Evolutionary conservation across 106 monocot species (phyloP).

Genomic region (Xerophyta viscosa): DNA sequence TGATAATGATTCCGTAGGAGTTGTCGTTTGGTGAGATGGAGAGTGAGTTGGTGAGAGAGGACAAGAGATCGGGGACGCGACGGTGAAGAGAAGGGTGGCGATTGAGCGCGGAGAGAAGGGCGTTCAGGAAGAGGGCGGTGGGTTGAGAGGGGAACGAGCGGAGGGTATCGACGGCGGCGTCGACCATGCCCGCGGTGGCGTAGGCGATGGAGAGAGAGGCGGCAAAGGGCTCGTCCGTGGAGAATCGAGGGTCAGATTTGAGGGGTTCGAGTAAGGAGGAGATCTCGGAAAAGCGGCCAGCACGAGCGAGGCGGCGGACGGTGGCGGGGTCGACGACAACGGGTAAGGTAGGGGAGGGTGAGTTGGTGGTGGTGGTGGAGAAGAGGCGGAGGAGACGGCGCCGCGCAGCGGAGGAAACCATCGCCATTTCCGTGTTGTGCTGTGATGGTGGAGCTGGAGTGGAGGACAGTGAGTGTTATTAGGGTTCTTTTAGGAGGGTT

Average conservation of each 20-base stretch:
- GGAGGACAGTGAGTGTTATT: not conserved
- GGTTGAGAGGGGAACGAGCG: slow-evolving; percentile 14
- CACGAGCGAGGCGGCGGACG: slow-evolving; percentile 22
- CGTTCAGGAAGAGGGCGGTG: slow-evolving; percentile 37
- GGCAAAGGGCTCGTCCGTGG: slow-evolving; percentile 4
- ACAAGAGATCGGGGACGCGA: slow-evolving; percentile 41
- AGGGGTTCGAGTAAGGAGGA: slow-evolving; percentile 14
- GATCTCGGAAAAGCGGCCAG: slow-evolving; percentile 15
- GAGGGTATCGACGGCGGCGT: slow-evolving; percentile 28
- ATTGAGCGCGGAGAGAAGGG: slow-evolving; percentile 46
- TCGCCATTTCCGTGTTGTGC: not conserved
- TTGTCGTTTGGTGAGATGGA: slow-evolving; percentile 36
- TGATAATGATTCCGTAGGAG: slow-evolving; percentile 51
- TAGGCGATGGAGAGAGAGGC: slow-evolving; percentile 30
- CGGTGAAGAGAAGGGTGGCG: slow-evolving; percentile 16
- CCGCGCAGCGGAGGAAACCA: not conserved
- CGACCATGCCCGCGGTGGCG: slow-evolving; percentile 50
- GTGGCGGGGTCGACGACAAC: slow-evolving; percentile 12
- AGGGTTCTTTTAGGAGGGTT: too few relatives aligned
- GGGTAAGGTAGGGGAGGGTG: not conserved
- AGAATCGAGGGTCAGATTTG: not conserved
- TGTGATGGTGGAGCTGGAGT: not conserved
- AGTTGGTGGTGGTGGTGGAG: not conserved
- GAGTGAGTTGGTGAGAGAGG: slow-evolving; percentile 20
- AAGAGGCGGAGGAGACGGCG: slow-evolving; percentile 2